Evolutionary conservation across 345 rosid genomes (phyloP), one percentile per base, ranked within the genome.

Genomic region (Corchorus olitorius): DNA sequence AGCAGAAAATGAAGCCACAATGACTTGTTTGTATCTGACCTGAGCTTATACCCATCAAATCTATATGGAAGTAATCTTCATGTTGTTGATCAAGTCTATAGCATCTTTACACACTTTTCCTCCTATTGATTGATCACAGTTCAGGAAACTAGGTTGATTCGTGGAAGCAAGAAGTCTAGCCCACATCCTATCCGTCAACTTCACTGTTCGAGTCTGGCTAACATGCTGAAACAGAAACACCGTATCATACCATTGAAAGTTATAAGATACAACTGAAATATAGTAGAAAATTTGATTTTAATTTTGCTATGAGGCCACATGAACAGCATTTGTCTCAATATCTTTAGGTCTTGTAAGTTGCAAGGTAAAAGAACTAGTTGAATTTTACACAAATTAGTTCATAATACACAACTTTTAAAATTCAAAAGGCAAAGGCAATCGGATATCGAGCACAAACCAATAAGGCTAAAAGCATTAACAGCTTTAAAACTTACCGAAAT

Each of bases 111-210:
- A 81, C 6, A 75, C 81, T 67, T 74, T 81, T 65, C 81, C 88
- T 72, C 71, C 82, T 72, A 76, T 17, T 22, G 33, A 68, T n/a
- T 76, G 86, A 65, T 81, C 75, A 74, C 84, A 58, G 75, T 84
- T 85, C 84, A 90, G 77, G 85, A 93, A 95, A 84, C 89, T 93
- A 17, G 98, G 98, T 77, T 94, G 98, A 76, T 93, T 91, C 33
- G 98, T 94, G 19, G 98, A 93, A 50, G 99, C 93, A 72, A 95
- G 96, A 76, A 95, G 91, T 76, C 99, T 91, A 68, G 99, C 99
- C 98, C 98, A 93, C 96, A 88, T 93, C 85, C 99, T 93, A 70
- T 92, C 97, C 0, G 98, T 95, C 80, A 93, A 74, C 83, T 86
- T 93, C 84, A 95, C 93, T 0, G 87, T 93, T 80, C 82, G 86